Percentiles rank a stretch among this genome's conserved stretches.
Evolutionary conservation across 2,329 filamentous ascomycete species (phyloP).

Genomic region (Pseudogymnoascus sp.): DNA sequence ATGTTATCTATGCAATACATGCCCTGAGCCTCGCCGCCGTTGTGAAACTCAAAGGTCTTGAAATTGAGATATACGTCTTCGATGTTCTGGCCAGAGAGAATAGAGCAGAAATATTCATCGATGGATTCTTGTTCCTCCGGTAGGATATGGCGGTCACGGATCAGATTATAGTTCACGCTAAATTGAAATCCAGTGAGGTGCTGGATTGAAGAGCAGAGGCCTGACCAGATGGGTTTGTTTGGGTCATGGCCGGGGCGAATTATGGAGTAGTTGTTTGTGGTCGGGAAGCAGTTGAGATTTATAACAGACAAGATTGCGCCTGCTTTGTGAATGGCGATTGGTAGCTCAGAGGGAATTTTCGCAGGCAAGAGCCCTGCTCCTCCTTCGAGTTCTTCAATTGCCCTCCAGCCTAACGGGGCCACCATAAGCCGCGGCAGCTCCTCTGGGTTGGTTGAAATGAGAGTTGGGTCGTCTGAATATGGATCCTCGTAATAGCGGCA

Average conservation of each 20-base stretch:
- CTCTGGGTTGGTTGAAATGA: background rate
- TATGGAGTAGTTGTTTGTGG: background rate
- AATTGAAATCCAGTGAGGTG: background rate
- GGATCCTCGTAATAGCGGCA: background rate
- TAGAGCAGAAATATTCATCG: background rate
- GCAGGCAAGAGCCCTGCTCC: background rate
- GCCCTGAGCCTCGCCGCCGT: no score
- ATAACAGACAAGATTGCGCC: background rate
- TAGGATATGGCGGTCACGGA: background rate
- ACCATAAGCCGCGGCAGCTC: background rate
- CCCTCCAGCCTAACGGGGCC: background rate
- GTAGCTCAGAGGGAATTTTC: background rate
- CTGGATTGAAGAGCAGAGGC: background rate
- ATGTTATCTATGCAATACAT: background rate
- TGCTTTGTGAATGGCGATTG: conserved; percentile 3
- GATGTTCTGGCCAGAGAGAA: background rate
- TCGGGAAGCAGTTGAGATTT: background rate
- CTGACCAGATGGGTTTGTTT: background rate
- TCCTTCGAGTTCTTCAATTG: background rate
- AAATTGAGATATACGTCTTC: background rate
- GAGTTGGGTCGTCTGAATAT: background rate
- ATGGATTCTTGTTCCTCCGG: background rate
- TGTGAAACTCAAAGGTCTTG: background rate
- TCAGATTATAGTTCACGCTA: no score
- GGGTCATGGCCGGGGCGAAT: background rate